These are phyloP conservation scores for Penicillium egyptiacum DNA, from an alignment of 495 filamentous ascomycete species.

Conservation along the genomic window DNA sequence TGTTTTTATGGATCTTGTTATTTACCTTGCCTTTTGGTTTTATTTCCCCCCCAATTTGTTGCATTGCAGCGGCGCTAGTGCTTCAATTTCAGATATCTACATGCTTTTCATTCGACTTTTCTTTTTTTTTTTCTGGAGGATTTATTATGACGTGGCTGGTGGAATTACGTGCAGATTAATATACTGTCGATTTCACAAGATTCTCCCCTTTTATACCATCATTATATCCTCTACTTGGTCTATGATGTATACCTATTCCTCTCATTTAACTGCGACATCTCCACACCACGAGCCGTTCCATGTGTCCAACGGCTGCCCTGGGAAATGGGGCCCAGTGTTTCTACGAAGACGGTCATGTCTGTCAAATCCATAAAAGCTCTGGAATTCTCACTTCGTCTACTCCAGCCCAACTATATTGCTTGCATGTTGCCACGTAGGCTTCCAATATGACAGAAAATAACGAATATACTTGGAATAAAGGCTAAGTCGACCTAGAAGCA, in stretches of 20 bases:
- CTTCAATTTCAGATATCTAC: constrained; percentile 13
- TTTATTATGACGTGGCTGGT: constrained; percentile 18
- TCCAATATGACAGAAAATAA: neutral
- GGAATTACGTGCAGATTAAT: constrained; percentile 8
- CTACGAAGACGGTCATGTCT: too few species aligned
- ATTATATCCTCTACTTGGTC: neutral
- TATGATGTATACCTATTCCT: constrained; percentile 8
- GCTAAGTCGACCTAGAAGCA: neutral
- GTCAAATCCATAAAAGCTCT: neutral
- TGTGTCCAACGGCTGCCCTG: constrained; percentile 5
- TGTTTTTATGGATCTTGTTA: constrained; percentile 19
- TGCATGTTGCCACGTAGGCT: neutral
- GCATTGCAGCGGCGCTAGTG: constrained; percentile 44
- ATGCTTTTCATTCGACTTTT: too few species aligned
- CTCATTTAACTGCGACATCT: constrained; percentile 5
- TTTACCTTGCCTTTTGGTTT: constrained; percentile 1
- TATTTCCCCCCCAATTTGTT: constrained; percentile 19
- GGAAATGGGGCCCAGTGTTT: constrained; percentile 14
- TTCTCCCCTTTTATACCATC: neutral
- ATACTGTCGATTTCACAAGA: neutral
- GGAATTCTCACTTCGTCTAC: neutral
- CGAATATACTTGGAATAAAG: neutral
- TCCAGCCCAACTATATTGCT: neutral
- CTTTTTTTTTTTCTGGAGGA: too few species aligned
- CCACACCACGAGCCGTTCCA: constrained; percentile 8